Base-by-base conservation (phyloP, 1,284 basidiomycete species). In the Omphalotus olearius region DNA sequence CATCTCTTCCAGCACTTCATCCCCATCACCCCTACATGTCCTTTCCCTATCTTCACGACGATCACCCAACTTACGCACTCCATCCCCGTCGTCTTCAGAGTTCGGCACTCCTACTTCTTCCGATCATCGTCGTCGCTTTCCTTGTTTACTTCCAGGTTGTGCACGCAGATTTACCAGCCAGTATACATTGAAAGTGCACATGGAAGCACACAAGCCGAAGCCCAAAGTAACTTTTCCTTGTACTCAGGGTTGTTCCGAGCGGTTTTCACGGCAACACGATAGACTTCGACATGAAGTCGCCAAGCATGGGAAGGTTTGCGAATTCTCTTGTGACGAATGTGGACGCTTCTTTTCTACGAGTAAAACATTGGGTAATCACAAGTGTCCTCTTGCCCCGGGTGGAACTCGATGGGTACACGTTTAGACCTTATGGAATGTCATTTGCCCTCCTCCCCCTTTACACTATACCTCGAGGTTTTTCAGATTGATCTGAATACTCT, bases 151-250 rank as follows among this genome's bases (percentile, higher is more conserved):
- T 33, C 60, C 69, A 14, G 75, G 71, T 6, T 78, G 75, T 57
- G 61, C 64, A 25, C 69, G 75, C 38, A 68, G 72, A 16, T 76
- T 76, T 57, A 76, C 74, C 6, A 74, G 70, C 51, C 71, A 76
- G 54, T 76, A 78, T 57, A 76, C 75, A 9, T 64, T 76, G 14
- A 73, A 73, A 55, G 74, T 76, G 35, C 75, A 78, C 57, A 72
- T 75, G 70, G 73, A 75, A 51, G 72, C 75, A 1, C 75, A 78
- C 59, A 73, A 72, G 52, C 74, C 74, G n/a, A 78, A 78, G 56
- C 72, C 71, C 1, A 70, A 73, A 16, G 63, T 67, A 1, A 66
- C 69, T 1, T 75, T 74, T 56, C 71, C 71, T 23, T 57, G 56
- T 23, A 57, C 53, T 6, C 51, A 52, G n/a, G 73, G 74, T 7